phyloP scores from a whole-genome alignment of 495 filamentous ascomycete genomes.

The Aspergillus conjunctus region DNA sequence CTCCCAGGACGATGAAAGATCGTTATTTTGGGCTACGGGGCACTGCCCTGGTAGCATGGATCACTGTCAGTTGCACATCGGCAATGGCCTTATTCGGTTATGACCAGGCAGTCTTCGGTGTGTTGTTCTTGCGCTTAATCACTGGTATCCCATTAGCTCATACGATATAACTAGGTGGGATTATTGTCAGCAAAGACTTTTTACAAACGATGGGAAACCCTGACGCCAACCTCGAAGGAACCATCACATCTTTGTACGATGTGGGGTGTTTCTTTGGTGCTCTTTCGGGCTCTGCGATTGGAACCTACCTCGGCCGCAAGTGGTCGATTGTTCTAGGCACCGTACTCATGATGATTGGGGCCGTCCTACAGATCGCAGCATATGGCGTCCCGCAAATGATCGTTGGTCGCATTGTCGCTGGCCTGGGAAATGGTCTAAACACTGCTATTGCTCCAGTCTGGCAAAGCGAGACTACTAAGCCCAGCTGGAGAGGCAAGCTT shows the following conservation, averaged over 20 bases:
- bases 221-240: conserved; percentile 30
- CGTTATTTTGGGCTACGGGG: no score
- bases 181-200: no score
- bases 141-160: no score
- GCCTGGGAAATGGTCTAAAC: conserved; percentile 45
- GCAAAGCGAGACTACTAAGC: conserved; percentile 38
- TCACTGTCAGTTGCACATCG: no score
- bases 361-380: conserved; percentile 56
- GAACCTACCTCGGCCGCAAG: conserved; percentile 55
- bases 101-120: conserved; percentile 40
- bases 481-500: background rate
- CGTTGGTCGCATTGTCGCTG: conserved; percentile 54
- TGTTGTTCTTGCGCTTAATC: conserved; percentile 21
- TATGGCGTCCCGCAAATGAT: conserved; percentile 60
- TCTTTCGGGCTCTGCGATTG: conserved; percentile 48
- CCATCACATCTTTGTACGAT: conserved; percentile 53
- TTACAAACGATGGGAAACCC: background rate
- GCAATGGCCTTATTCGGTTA: conserved; percentile 28
- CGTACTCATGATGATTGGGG: conserved; percentile 56
- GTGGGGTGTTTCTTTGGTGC: conserved; percentile 59
- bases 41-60: no score
- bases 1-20: no score
- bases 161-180: no score
- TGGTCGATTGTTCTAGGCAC: conserved; percentile 54
- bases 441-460: conserved; percentile 47